Evolutionary conservation across 2,329 filamentous ascomycete species (phyloP), one percentile per base, ranked within the genome.

Genomic region (Monilinia polystroma): DNA sequence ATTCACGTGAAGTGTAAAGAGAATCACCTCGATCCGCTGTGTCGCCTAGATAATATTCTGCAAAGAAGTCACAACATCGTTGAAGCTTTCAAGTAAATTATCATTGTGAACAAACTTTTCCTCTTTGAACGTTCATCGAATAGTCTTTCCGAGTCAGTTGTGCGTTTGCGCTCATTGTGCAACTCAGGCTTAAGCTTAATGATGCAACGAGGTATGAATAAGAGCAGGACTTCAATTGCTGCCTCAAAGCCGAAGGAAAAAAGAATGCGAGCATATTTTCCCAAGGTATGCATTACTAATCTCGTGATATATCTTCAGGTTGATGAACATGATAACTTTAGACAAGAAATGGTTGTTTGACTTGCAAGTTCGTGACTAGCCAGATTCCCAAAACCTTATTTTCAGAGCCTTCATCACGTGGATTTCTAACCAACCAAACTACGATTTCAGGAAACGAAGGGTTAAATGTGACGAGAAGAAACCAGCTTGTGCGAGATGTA

Each of bases 311-410:
- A 58, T n/a, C 38, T 58, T 29, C 10, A 45, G 23, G 23, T 43
- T 53, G n/a, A 53, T 26, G 5, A 18, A 29, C 23, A 18, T 26
- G 14, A 43, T 5, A n/a, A 32, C 23, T 53, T 29, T 47, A 58
- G 56, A 58, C 56, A 18, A 53, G 29, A 8, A 53, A n/a, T 26
- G 59, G 47, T 35, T 52, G 59, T 43, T 29, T 32, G 47, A 54
- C 35, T 29, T 63, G 60, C 49, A 63, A 41, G 60, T 63, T 53
- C 35, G 60, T 63, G 55, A 18, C n/a, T 3, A 29, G 11, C 8
- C 23, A 29, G 11, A 57, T 47, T 20, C 6, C n/a, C 6, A 14
- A 47, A 57, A 23, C n/a, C 29, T 56, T 57, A 12, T 51, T 51
- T 47, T 18, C 2, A 38, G 8, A 29, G 12, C 4, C 18, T 2